Conservation (phyloP, 345 rosid genomes). For the Brassica nigra region DNA sequence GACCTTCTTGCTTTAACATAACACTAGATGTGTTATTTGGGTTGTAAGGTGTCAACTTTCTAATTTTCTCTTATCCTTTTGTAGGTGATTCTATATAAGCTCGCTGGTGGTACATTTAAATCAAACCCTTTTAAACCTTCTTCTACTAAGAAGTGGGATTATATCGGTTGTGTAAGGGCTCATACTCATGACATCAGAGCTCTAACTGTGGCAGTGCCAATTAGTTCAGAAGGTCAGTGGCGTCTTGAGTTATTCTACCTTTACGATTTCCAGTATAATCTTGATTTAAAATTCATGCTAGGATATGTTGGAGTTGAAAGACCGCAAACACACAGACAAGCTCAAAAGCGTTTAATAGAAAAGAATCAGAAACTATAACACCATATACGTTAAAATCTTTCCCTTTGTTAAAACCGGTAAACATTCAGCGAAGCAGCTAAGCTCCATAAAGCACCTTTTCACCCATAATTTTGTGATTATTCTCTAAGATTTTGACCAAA, state of each 20-base stretch:
- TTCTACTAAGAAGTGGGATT: conserved; percentile 74
- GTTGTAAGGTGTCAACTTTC: neutral
- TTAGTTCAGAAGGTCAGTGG: conserved; percentile 68
- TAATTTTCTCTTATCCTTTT: conserved; percentile 22
- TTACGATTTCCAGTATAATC: neutral
- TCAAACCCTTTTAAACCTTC: conserved; percentile 43
- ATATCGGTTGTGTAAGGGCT: conserved; percentile 75
- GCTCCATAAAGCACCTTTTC: neutral
- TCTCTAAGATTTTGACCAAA: neutral
- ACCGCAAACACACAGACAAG: conserved; percentile 7
- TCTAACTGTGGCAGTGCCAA: conserved; percentile 81
- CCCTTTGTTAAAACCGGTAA: neutral
- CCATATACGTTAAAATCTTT: neutral
- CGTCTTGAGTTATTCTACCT: conserved; percentile 16
- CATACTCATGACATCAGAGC: conserved; percentile 96
- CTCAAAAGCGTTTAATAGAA: neutral
- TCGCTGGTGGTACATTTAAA: conserved; percentile 47
- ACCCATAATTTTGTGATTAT: neutral
- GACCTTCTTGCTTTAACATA: neutral
- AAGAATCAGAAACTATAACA: neutral
- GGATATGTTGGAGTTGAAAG: conserved; percentile 9
- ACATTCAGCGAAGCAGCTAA: neutral
- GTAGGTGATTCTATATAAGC: conserved; percentile 85
- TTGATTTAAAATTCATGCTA: neutral
- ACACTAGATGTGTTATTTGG: neutral